Evolutionary conservation across 2,329 filamentous ascomycete species (phyloP).

Genomic region (Metarhizium humberi): DNA sequence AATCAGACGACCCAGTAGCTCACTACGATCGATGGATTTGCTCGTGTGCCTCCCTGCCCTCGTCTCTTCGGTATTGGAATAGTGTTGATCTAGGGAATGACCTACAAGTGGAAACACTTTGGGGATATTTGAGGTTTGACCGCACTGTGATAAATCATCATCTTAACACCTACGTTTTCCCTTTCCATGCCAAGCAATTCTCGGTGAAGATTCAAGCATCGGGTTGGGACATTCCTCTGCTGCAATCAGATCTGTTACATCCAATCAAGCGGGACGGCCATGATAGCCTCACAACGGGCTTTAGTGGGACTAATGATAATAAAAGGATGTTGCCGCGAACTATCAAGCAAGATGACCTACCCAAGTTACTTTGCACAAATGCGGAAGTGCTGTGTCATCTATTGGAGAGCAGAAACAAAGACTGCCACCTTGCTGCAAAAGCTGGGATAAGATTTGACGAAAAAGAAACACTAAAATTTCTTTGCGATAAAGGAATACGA

Average conservation of each 20-base stretch:
- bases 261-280: too few relatives aligned
- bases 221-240: constrained; percentile 45
- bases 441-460: neutral
- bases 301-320: constrained; percentile 64
- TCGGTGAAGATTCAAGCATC: constrained; percentile 50
- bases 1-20: neutral
- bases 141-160: neutral
- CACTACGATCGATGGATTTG: neutral
- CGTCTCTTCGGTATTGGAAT: neutral
- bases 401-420: neutral
- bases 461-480: too few relatives aligned
- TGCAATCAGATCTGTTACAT: neutral
- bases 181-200: constrained; percentile 51
- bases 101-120: neutral
- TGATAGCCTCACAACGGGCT: constrained; percentile 46
- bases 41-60: neutral
- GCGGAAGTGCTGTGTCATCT: constrained; percentile 43
- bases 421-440: neutral
- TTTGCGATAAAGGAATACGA: neutral
- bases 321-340: constrained; percentile 49
- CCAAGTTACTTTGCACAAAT: constrained; percentile 47
- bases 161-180: constrained; percentile 38
- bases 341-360: constrained; percentile 52
- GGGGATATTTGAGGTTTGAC: neutral
- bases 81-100: neutral